Conservation (phyloP, 805 yeast species). For the Barnettozyma pratensis region DNA sequence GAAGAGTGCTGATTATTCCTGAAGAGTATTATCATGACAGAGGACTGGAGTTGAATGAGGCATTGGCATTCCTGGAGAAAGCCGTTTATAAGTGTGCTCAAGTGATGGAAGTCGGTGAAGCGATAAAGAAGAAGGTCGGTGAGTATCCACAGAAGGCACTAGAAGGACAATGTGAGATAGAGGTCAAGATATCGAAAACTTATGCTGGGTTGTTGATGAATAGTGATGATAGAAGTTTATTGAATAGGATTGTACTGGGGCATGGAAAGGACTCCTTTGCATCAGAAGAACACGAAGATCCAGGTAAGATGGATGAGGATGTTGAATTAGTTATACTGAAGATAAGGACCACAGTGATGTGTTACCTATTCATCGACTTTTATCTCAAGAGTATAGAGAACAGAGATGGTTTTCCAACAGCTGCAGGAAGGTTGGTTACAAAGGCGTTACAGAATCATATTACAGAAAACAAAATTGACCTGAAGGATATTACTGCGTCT, state of each 20-base stretch:
- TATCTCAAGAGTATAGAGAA: conserved; percentile 4
- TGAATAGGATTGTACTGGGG: conserved; percentile 8
- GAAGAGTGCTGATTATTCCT: conserved; percentile 37
- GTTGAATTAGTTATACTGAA: conserved; percentile 14
- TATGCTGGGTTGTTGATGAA: conserved; percentile 18
- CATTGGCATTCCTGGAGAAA: conserved; percentile 35
- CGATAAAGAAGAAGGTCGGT: conserved; percentile 14
- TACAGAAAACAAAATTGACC: neutral
- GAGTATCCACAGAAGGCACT: conserved; percentile 29
- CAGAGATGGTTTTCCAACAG: neutral
- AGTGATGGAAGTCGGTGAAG: conserved; percentile 18
- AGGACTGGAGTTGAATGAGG: conserved; percentile 33
- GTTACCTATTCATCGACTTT: conserved; percentile 13
- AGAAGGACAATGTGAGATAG: conserved; percentile 16
- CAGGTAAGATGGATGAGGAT: neutral
- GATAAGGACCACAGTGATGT: conserved; percentile 18
- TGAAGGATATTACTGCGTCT: neutral
- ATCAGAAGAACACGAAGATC: neutral
- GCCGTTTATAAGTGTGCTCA: conserved; percentile 32
- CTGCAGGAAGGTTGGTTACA: conserved; percentile 7
- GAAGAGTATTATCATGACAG: conserved; percentile 28
- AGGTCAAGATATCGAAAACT: conserved; percentile 13
- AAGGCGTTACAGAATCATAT: neutral
- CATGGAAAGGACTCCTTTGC: conserved; percentile 7
- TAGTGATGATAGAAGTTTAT: conserved; percentile 1